Percentiles rank a stretch among this genome's conserved stretches.
phyloP scores from a whole-genome alignment of 2,329 filamentous ascomycete genomes.

The Bimuria novae-zelandiae region DNA sequence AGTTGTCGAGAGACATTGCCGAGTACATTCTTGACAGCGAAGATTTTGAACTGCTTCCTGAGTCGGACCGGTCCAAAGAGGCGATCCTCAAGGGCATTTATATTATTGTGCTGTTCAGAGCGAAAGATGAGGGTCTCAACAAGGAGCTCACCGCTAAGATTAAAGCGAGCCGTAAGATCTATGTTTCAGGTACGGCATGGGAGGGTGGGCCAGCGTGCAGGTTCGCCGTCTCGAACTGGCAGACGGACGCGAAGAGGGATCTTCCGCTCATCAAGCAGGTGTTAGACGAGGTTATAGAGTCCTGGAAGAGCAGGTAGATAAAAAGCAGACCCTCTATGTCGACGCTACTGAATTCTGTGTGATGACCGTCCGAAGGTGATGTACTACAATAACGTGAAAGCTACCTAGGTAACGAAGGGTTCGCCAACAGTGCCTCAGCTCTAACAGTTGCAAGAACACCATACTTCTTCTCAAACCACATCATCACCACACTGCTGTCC shows the following conservation, averaged over 20 bases:
- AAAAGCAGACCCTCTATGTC: no score
- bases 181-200: conserved; percentile 83
- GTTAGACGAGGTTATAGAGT: conserved; percentile 51
- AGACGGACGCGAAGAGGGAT: conserved; percentile 71
- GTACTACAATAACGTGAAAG: no score
- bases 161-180: conserved; percentile 75
- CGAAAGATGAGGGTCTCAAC: conserved; percentile 69
- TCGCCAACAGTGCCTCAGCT: no score
- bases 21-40: conserved; percentile 64
- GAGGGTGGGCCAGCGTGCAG: conserved; percentile 72
- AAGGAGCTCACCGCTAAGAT: conserved; percentile 69
- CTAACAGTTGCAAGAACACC: no score
- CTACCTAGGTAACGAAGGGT: no score
- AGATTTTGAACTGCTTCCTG: conserved; percentile 70
- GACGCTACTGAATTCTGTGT: no score
- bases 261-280: conserved; percentile 67
- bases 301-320: conserved; percentile 8
- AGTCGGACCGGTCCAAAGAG: conserved; percentile 39
- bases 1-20: conserved; percentile 70
- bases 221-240: conserved; percentile 88
- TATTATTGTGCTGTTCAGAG: conserved; percentile 78
- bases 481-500: no score
- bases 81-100: conserved; percentile 60
- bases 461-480: no score
- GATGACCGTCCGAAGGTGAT: no score